These are phyloP conservation scores for Candida frijolesensis DNA, from an alignment of 1,139 yeast genomes.

Conservation along the genomic window DNA sequence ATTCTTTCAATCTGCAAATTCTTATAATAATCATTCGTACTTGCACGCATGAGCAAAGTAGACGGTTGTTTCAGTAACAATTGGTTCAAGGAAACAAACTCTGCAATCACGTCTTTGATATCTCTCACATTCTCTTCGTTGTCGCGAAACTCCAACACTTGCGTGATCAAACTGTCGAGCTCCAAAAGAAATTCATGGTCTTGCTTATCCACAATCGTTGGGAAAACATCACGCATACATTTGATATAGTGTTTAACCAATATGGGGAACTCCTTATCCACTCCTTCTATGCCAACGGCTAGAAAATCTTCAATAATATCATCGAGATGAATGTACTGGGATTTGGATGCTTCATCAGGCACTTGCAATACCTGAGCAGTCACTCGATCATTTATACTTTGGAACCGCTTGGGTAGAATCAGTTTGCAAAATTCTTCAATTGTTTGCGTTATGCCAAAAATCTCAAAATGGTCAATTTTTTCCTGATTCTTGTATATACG, in stretches of 20 bases:
- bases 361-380: background rate
- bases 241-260: constrained; percentile 6
- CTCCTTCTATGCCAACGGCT: constrained; percentile 5
- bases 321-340: background rate
- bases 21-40: constrained; percentile 12
- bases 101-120: constrained; percentile 2
- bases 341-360: background rate
- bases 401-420: constrained; percentile 4
- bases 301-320: constrained; percentile 15
- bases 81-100: constrained; percentile 6
- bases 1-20: constrained; percentile 2
- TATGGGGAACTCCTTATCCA: constrained; percentile 4
- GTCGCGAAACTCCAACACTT: constrained; percentile 4
- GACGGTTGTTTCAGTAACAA: constrained; percentile 9
- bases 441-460: constrained; percentile 11
- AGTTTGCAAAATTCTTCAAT: background rate
- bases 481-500: constrained; percentile 26
- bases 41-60: constrained; percentile 14
- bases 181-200: constrained; percentile 7
- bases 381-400: background rate
- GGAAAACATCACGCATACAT: constrained; percentile 3
- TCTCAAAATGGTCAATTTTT: constrained; percentile 26
- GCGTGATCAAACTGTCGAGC: background rate
- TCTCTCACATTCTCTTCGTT: constrained; percentile 1
- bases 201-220: constrained; percentile 3